phyloP scores from a whole-genome alignment of 805 yeast species.

The Pichia nakasei region DNA sequence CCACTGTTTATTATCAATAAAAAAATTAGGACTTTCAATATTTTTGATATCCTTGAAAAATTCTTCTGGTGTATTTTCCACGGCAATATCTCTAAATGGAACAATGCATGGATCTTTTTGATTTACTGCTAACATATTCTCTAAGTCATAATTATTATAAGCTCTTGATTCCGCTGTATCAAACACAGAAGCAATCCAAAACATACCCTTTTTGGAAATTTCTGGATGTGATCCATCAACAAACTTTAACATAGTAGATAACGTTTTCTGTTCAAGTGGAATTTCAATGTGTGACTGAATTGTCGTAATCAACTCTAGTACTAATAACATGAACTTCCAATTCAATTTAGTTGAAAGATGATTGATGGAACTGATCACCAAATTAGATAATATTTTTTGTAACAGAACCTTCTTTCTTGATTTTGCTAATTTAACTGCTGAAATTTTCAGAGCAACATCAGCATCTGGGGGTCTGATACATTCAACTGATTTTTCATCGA shows the following conservation, averaged over 20 bases:
- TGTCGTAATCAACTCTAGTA: slow-evolving; percentile 41
- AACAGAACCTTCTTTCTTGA: slow-evolving; percentile 42
- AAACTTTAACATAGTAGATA: slow-evolving; percentile 36
- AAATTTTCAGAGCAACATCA: slow-evolving; percentile 45
- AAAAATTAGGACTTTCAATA: slow-evolving; percentile 39
- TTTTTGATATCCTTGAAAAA: slow-evolving; percentile 48
- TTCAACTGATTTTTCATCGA: slow-evolving; percentile 36
- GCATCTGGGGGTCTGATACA: slow-evolving; percentile 53
- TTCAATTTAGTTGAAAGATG: slow-evolving; percentile 25
- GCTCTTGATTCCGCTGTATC: slow-evolving; percentile 21
- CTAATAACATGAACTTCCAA: slow-evolving; percentile 49
- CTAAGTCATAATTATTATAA: slow-evolving; percentile 31
- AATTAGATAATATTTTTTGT: slow-evolving; percentile 30
- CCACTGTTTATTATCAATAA: slow-evolving; percentile 46
- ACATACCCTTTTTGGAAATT: slow-evolving; percentile 49
- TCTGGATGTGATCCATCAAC: slow-evolving; percentile 62
- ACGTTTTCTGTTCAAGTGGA: slow-evolving; percentile 30
- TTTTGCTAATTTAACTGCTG: slow-evolving; percentile 55
- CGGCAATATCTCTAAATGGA: slow-evolving; percentile 10
- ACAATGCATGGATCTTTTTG: slow-evolving; percentile 23
- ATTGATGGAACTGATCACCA: slow-evolving; percentile 33
- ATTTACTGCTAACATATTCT: slow-evolving; percentile 26
- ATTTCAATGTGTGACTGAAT: slow-evolving; percentile 49
- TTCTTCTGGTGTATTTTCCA: slow-evolving; percentile 16
- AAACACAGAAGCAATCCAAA: slow-evolving; percentile 48